Conservation (phyloP, 2,329 filamentous ascomycete species). For the Hysterium pulicare region DNA sequence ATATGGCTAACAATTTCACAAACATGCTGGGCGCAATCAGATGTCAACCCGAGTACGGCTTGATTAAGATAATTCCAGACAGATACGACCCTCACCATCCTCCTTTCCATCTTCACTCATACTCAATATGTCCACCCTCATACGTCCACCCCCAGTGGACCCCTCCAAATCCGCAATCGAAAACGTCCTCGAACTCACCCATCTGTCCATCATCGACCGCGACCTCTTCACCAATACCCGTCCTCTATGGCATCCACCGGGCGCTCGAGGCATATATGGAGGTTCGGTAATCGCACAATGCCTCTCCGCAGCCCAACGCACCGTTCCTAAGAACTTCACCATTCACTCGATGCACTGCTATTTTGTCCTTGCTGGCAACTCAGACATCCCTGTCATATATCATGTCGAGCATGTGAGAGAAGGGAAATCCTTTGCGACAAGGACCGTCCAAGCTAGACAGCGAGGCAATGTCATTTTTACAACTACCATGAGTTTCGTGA, state of each 20-base stretch:
- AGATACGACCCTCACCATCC: too few species aligned
- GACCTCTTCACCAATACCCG: constrained; percentile 95
- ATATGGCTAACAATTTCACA: too few species aligned
- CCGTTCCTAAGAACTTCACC: constrained; percentile 74
- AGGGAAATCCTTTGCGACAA: constrained; percentile 82
- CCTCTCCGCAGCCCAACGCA: constrained; percentile 81
- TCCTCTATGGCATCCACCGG: constrained; percentile 85
- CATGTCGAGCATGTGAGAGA: constrained; percentile 93
- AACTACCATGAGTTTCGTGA: constrained; percentile 85
- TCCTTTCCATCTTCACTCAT: too few species aligned
- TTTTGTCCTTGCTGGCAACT: constrained; percentile 88
- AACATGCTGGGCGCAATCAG: too few species aligned
- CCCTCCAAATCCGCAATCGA: constrained; percentile 76
- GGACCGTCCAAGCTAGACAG: constrained; percentile 94
- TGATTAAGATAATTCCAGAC: too few species aligned
- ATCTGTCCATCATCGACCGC: constrained; percentile 70
- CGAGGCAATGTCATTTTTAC: constrained; percentile 89
- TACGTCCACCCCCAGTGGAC: constrained; percentile 72
- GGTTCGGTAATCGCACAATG: constrained; percentile 91
- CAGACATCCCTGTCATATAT: constrained; percentile 82
- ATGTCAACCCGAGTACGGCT: too few species aligned
- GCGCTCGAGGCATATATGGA: constrained; percentile 90
- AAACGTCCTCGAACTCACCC: constrained; percentile 82
- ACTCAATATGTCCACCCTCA: constrained; percentile 54
- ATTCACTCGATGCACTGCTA: constrained; percentile 99